Conservation (phyloP, 768 basidiomycete species). For the Leccinum arenicola region DNA sequence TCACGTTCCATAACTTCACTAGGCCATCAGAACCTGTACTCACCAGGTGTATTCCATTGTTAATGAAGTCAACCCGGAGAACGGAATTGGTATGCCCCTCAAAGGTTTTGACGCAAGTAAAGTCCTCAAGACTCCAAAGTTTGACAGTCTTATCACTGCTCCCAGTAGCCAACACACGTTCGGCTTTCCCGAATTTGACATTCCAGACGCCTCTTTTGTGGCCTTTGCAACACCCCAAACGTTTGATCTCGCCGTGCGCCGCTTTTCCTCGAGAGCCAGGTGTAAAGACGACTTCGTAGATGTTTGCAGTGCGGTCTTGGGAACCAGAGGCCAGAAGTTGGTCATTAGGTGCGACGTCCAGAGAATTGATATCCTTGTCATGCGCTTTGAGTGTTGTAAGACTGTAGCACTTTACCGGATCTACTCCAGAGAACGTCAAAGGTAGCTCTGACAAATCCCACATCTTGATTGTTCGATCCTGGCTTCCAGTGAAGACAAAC, state of each 20-base stretch:
- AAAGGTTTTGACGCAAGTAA: conserved; percentile 91
- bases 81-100: conserved; percentile 99
- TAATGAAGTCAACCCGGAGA: conserved; percentile 87
- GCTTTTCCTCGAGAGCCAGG: conserved; percentile 38
- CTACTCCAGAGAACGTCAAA: conserved; percentile 24
- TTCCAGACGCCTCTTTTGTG: conserved; percentile 97
- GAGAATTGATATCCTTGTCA: conserved; percentile 97
- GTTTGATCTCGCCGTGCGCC: conserved; percentile 66
- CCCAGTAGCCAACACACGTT: conserved; percentile 85
- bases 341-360: conserved; percentile 92
- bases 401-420: conserved; percentile 58
- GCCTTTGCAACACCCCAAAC: conserved; percentile 87
- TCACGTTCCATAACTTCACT: conserved; percentile 93
- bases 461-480: conserved; percentile 97
- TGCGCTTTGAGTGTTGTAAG: conserved; percentile 88
- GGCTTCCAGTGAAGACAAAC: conserved; percentile 93
- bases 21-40: conserved; percentile 92
- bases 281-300: conserved; percentile 73
- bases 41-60: conserved; percentile 78
- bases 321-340: conserved; percentile 87
- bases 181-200: conserved; percentile 81
- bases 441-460: conserved; percentile 80
- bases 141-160: conserved; percentile 95
- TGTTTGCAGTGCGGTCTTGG: conserved; percentile 91
- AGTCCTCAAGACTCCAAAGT: conserved; percentile 93